Conservation (phyloP, 1,284 basidiomycete genomes). For the Ganoderma sp. region DNA sequence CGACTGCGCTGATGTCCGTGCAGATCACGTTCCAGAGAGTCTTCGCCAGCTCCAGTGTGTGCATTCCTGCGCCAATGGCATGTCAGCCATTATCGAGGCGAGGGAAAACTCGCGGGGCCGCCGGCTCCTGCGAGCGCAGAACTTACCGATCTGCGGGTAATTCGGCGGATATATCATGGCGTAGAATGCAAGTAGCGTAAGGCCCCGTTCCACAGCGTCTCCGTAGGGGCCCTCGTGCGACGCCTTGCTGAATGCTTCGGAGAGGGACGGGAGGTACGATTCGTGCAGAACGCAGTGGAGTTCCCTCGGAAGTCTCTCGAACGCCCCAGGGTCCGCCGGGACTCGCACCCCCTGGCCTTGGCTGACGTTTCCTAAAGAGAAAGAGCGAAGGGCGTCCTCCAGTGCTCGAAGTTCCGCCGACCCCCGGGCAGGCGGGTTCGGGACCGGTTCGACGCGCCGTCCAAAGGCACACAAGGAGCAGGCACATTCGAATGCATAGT, state of each 20-base stretch:
- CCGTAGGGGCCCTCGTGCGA: conserved; percentile 68
- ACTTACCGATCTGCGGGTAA: conserved; percentile 79
- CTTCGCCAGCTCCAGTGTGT: conserved; percentile 76
- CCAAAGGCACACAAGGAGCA: conserved; percentile 62
- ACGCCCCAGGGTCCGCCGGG: conserved; percentile 27
- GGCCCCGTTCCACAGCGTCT: conserved; percentile 58
- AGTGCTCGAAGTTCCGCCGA: conserved; percentile 39
- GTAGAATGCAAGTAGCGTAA: conserved; percentile 67
- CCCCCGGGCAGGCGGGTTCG: conserved; percentile 43
- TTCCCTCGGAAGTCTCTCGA: conserved; percentile 46
- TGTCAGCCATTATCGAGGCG: conserved; percentile 6
- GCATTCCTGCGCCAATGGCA: conserved; percentile 57
- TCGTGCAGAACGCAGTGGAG: conserved; percentile 58
- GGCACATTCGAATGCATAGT: conserved; percentile 71
- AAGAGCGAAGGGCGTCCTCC: conserved; percentile 45
- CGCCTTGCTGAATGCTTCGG: conserved; percentile 65
- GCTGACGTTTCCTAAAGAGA: conserved; percentile 42
- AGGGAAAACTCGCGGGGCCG: conserved; percentile 1
- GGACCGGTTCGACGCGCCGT: conserved; percentile 43
- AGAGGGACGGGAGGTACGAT: conserved; percentile 60
- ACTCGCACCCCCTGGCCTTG: conserved; percentile 18
- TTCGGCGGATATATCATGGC: conserved; percentile 68
- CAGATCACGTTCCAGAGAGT: conserved; percentile 69
- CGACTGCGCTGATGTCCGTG: conserved; percentile 33
- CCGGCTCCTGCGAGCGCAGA: neutral